Conservation (phyloP, 306 rosid genomes). For the Clitoria ternatea region DNA sequence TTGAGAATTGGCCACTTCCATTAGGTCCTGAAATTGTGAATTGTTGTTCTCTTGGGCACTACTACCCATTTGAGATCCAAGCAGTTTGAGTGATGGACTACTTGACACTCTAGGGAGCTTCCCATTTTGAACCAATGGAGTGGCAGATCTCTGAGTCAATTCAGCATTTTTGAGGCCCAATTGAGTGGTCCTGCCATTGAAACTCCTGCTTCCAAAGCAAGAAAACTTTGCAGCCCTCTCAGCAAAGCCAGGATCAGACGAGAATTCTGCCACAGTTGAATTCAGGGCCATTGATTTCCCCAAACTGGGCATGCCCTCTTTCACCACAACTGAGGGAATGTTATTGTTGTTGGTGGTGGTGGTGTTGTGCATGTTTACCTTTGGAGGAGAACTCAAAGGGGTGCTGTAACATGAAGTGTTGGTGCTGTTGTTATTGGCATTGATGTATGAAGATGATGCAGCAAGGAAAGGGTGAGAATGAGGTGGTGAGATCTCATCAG, state of each 20-base stretch:
- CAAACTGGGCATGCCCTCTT: slow-evolving; percentile 31
- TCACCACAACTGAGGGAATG: slow-evolving; percentile 26
- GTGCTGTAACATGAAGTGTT: slow-evolving; percentile 61
- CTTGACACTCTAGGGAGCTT: slow-evolving; percentile 62
- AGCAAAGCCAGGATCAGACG: slow-evolving; percentile 88
- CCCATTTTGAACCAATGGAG: slow-evolving; percentile 32
- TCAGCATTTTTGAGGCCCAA: slow-evolving; percentile 37
- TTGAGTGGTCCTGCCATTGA: slow-evolving; percentile 52
- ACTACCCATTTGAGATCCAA: slow-evolving; percentile 49
- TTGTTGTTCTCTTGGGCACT: slow-evolving; percentile 22
- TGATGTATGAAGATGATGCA: slow-evolving; percentile 29
- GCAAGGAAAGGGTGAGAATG: slow-evolving; percentile 28
- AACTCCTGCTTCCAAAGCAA: slow-evolving; percentile 86
- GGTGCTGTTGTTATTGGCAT: slow-evolving; percentile 35
- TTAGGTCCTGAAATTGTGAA: slow-evolving; percentile 34
- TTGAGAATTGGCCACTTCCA: slow-evolving; percentile 47
- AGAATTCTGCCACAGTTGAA: slow-evolving; percentile 64
- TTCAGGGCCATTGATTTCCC: slow-evolving; percentile 47
- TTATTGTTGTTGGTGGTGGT: background rate
- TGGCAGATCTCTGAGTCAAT: slow-evolving; percentile 35
- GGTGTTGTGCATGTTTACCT: slow-evolving; percentile 24
- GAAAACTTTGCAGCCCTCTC: slow-evolving; percentile 92
- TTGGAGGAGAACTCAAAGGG: slow-evolving; percentile 67
- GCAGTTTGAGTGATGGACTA: slow-evolving; percentile 65
- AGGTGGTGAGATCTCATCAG: slow-evolving; percentile 51